These are phyloP conservation scores for Colletotrichum sp. DNA, from an alignment of 2,329 filamentous ascomycete species.

Conservation along the genomic window DNA sequence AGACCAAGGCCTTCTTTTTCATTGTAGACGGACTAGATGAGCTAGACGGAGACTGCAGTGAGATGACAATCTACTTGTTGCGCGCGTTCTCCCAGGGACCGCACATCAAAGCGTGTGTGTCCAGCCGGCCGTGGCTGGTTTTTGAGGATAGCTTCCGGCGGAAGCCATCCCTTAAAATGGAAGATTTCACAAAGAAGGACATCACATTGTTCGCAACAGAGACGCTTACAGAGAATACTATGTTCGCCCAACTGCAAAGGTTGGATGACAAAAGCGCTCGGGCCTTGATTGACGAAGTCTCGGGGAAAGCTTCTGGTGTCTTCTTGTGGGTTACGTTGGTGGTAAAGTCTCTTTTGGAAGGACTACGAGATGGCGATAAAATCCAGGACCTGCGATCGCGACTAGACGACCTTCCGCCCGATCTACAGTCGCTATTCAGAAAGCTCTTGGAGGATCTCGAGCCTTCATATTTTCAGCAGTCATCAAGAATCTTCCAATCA, in stretches of 20 bases:
- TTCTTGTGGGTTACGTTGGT: slow-evolving; percentile 26
- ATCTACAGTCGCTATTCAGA: background rate
- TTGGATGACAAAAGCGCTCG: background rate
- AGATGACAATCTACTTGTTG: slow-evolving; percentile 6
- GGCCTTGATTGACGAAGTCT: slow-evolving; percentile 6
- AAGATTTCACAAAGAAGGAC: slow-evolving; percentile 21
- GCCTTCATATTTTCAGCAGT: background rate
- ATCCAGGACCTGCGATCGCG: background rate
- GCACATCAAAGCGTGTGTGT: slow-evolving; percentile 33
- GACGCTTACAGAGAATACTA: background rate
- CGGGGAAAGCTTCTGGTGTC: slow-evolving; percentile 19
- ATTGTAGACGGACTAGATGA: slow-evolving; percentile 27
- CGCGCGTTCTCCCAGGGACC: background rate
- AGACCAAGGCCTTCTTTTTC: background rate
- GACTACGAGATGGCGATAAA: slow-evolving; percentile 8
- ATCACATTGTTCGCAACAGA: slow-evolving; percentile 13
- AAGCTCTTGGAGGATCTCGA: background rate
- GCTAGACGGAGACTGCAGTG: background rate
- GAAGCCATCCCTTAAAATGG: slow-evolving; percentile 4
- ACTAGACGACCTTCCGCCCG: background rate
- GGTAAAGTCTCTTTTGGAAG: slow-evolving; percentile 11
- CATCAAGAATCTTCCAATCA: background rate
- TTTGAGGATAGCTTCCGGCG: slow-evolving; percentile 23
- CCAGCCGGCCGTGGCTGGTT: slow-evolving; percentile 31
- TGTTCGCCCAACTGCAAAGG: background rate